Evolutionary conservation across 1,139 yeast genomes (phyloP), one percentile per base, ranked within the genome.

Genomic region (Groenewaldozyma sp.): DNA sequence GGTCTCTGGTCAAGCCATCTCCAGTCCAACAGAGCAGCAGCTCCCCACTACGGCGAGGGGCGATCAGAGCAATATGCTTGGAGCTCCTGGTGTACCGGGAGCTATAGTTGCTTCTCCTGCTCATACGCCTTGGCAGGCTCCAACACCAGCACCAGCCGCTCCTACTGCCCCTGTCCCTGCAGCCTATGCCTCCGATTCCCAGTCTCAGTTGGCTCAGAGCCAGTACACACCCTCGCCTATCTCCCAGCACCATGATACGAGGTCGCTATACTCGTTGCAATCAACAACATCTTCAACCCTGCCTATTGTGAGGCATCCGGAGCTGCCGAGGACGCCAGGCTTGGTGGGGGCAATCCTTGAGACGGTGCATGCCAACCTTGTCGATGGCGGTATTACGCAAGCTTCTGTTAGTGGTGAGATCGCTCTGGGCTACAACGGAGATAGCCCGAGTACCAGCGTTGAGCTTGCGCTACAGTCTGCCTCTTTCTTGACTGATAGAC

Each of bases 331-430:
- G n/a, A 45, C 37, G 2, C 66, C 70, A 13, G 94, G 93, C 1
- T 67, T 86, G 52, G 80, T 80, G 54, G 76, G 86, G 1, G 79
- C 93, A 28, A 64, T 84, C 46, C 88, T 88, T 11, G 95, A 86
- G 59, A 77, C 82, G n/a, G 68, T 83, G 46, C 82, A 78, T 55
- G 93, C 84, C 3, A 69, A 71, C 17, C 76, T 79, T 56, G 74
- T 74, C 46, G 86, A 80, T 55, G 93, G 91, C 22, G 62, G 63
- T 33, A 62, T 78, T 29, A 53, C 59, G 3, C 70, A 74, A 36
- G 72, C 82, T 1, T 79, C 79, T 52, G 69, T 78, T 13, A 70
- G 81, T 44, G 95, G 95, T 34, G 95, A 84, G 58, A 64, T 84
- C 50, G 93, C 94, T 0, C 73, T 84, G 55, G 78, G 78, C 53